Evolutionary conservation across 306 rosid species (phyloP).

Genomic region (Corylus americana): DNA sequence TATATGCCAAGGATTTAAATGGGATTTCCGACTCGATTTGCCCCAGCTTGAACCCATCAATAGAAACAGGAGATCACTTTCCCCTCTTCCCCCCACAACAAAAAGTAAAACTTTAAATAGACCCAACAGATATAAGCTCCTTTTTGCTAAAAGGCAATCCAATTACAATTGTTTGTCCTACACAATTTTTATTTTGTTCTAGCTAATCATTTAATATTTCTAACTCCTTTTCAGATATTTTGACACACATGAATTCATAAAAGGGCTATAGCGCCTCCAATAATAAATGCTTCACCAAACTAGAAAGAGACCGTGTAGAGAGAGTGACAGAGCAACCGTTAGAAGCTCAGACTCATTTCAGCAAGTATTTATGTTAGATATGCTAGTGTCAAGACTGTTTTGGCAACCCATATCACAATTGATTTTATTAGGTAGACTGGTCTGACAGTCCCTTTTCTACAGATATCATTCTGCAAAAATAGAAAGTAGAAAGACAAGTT

Average conservation of each 20-base stretch:
- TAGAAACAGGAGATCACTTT: background rate
- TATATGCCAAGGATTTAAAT: background rate
- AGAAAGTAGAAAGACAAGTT: conserved; percentile 18
- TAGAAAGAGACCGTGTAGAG: background rate
- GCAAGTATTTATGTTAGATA: conserved; percentile 11
- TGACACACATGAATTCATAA: background rate
- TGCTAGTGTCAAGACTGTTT: conserved; percentile 14
- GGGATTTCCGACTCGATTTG: background rate
- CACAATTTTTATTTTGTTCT: background rate
- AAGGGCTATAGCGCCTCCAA: background rate
- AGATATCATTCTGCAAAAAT: conserved; percentile 5
- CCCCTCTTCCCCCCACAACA: no score
- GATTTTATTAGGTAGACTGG: background rate
- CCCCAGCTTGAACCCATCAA: background rate
- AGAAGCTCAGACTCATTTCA: background rate
- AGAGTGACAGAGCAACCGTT: background rate
- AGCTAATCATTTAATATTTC: background rate
- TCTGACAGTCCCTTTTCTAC: background rate
- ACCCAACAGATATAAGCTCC: background rate
- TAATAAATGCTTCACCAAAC: background rate
- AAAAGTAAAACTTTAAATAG: no score
- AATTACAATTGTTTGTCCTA: background rate
- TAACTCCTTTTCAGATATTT: background rate
- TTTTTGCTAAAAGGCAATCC: conserved; percentile 3
- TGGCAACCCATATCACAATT: conserved; percentile 16